These are phyloP conservation scores for Luvunga scandens DNA, from an alignment of 345 rosid species.

Conservation along the genomic window DNA sequence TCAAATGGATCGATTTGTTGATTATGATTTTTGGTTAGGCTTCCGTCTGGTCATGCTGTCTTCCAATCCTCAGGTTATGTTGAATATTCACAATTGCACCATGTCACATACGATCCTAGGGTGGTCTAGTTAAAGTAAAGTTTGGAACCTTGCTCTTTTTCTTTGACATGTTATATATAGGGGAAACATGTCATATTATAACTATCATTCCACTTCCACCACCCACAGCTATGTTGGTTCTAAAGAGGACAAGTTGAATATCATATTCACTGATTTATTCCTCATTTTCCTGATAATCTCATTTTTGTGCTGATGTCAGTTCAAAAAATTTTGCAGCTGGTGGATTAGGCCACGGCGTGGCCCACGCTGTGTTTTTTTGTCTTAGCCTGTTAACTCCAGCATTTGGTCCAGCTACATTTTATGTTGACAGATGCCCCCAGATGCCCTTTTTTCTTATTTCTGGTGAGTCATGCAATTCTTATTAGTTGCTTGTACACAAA, in stretches of 20 bases:
- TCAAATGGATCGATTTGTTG: not conserved
- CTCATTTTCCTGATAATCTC: not conserved
- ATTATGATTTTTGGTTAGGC: not conserved
- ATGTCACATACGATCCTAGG: not conserved
- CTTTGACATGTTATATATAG: not conserved
- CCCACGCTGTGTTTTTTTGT: conserved; percentile 97
- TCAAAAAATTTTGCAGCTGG: conserved; percentile 76
- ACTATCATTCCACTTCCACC: not conserved
- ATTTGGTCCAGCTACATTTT: conserved; percentile 95
- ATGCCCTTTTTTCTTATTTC: conserved; percentile 93
- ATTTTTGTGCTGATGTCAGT: conserved; percentile 24
- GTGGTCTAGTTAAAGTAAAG: not conserved
- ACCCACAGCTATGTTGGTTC: not conserved
- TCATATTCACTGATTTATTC: conserved; percentile 6
- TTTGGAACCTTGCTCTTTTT: not conserved
- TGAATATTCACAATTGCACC: not conserved
- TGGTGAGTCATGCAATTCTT: conserved; percentile 47
- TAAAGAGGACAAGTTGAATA: not conserved
- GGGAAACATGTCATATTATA: not conserved
- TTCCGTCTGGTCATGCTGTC: not conserved
- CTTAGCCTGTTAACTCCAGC: conserved; percentile 89
- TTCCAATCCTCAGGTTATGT: not conserved
- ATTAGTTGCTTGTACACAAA: not conserved
- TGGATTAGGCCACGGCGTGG: conserved; percentile 98
- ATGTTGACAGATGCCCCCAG: conserved; percentile 66